Evolutionary conservation across 306 rosid species (phyloP).

Genomic region (Datisca glomerata): DNA sequence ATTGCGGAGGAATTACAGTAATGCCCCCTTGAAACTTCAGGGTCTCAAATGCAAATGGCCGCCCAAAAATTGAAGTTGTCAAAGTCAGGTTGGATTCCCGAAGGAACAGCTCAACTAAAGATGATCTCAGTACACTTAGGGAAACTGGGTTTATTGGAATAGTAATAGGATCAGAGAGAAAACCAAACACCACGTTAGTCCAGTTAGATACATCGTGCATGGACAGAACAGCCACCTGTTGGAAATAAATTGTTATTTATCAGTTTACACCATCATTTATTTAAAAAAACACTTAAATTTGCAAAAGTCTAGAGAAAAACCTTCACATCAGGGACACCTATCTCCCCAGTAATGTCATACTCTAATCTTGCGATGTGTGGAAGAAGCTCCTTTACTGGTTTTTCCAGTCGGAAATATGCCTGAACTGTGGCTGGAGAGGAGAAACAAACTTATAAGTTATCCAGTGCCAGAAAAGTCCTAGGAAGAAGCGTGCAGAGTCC

Average conservation of each 20-base stretch:
- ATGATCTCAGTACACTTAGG: slow-evolving; percentile 62
- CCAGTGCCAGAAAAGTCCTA: slow-evolving; percentile 5
- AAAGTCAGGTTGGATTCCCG: slow-evolving; percentile 63
- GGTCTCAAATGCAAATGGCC: slow-evolving; percentile 56
- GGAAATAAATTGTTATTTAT: slow-evolving; percentile 8
- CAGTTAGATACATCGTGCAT: slow-evolving; percentile 51
- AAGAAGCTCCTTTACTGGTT: slow-evolving; percentile 62
- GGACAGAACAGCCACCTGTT: slow-evolving; percentile 73
- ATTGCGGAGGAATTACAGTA: slow-evolving; percentile 58
- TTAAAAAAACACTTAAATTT: slow-evolving; percentile 3
- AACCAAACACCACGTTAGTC: slow-evolving; percentile 65
- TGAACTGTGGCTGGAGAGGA: slow-evolving; percentile 61
- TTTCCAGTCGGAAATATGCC: slow-evolving; percentile 67
- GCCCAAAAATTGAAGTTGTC: slow-evolving; percentile 57
- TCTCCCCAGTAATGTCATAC: slow-evolving; percentile 61
- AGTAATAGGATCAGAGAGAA: slow-evolving; percentile 59
- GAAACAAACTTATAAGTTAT: neutral
- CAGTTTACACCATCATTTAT: neutral
- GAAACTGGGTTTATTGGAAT: slow-evolving; percentile 49
- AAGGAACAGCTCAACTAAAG: slow-evolving; percentile 61
- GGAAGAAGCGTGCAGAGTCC: too few species aligned
- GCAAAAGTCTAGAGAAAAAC: slow-evolving; percentile 30
- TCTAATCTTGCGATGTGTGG: slow-evolving; percentile 59
- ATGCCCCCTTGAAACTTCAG: slow-evolving; percentile 67
- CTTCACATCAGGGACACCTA: slow-evolving; percentile 64